Evolutionary conservation across 163 green algal species (phyloP).

Genomic region (Scenedesmus sp.): DNA sequence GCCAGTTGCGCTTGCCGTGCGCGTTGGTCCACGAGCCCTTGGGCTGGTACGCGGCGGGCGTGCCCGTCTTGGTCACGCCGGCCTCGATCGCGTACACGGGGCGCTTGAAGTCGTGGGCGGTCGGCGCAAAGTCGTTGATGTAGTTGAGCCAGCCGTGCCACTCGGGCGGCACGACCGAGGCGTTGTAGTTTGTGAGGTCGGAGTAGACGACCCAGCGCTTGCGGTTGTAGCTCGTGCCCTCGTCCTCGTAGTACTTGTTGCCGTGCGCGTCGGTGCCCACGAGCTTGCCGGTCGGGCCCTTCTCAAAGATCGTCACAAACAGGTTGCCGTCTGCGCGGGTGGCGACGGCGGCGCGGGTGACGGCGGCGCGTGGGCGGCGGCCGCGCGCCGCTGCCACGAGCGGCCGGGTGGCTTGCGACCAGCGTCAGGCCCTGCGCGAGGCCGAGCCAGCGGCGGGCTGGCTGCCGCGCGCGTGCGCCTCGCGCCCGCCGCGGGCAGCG

Average conservation of each 20-base stretch:
- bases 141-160: constrained; percentile 72
- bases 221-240: constrained; percentile 49
- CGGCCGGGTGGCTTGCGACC: too few relatives aligned
- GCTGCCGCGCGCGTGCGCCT: too few relatives aligned
- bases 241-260: constrained; percentile 64
- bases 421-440: too few relatives aligned
- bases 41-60: constrained; percentile 53
- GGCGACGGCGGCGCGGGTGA: too few relatives aligned
- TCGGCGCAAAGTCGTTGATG: constrained; percentile 65
- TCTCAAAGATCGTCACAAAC: constrained; percentile 43
- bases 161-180: constrained; percentile 59
- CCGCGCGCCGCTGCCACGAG: too few relatives aligned
- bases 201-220: constrained; percentile 67
- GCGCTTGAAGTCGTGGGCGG: constrained; percentile 48
- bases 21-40: constrained; percentile 70
- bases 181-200: constrained; percentile 59
- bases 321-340: constrained; percentile 30
- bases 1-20: constrained; percentile 64
- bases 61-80: constrained; percentile 35
- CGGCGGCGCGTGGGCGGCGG: too few relatives aligned
- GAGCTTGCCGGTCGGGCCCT: constrained; percentile 38
- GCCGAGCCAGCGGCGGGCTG: too few relatives aligned
- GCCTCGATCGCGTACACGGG: constrained; percentile 55
- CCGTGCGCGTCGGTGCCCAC: constrained; percentile 35
- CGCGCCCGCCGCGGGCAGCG: too few relatives aligned